A percentile compares a stretch with the other conserved stretches of the same genome.
phyloP scores from a whole-genome alignment of 2,329 filamentous ascomycete species.

The Cryphonectria parasitica region DNA sequence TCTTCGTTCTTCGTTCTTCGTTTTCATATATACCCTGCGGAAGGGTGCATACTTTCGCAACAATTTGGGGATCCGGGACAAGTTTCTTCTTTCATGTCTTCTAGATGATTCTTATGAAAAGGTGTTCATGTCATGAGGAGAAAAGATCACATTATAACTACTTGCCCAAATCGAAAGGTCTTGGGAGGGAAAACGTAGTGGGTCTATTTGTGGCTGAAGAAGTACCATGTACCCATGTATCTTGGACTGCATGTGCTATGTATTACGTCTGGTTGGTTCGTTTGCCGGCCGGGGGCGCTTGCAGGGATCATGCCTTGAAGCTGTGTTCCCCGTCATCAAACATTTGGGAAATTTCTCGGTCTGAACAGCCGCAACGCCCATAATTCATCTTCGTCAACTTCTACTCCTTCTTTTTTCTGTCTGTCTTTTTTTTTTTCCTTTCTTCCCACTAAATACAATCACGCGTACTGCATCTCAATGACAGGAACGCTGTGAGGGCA shows the following conservation, averaged over 20 bases:
- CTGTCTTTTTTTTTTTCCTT: not conserved
- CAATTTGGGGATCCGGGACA: not conserved
- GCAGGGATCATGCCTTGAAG: not conserved
- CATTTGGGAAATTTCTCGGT: constrained; percentile 7
- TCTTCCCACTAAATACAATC: not conserved
- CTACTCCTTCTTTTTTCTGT: not conserved
- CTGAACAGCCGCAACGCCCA: not conserved
- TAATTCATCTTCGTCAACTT: not conserved
- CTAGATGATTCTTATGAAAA: not conserved
- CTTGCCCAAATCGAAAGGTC: not conserved
- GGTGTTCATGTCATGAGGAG: not conserved
- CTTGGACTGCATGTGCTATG: not conserved
- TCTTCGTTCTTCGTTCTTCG: not conserved
- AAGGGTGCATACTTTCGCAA: not conserved
- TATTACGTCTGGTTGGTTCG: not conserved
- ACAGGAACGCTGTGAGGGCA: not conserved
- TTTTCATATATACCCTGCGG: not conserved
- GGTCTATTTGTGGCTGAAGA: not conserved
- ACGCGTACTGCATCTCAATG: not conserved
- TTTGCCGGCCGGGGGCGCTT: not conserved
- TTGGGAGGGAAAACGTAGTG: not conserved
- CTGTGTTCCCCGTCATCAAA: constrained; percentile 3
- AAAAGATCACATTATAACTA: not conserved
- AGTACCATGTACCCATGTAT: not conserved
- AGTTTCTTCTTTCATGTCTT: not conserved